These are phyloP conservation scores for Globisporangium cystogenes DNA, from an alignment of 352 stramenopile genomes.

Conservation along the genomic window DNA sequence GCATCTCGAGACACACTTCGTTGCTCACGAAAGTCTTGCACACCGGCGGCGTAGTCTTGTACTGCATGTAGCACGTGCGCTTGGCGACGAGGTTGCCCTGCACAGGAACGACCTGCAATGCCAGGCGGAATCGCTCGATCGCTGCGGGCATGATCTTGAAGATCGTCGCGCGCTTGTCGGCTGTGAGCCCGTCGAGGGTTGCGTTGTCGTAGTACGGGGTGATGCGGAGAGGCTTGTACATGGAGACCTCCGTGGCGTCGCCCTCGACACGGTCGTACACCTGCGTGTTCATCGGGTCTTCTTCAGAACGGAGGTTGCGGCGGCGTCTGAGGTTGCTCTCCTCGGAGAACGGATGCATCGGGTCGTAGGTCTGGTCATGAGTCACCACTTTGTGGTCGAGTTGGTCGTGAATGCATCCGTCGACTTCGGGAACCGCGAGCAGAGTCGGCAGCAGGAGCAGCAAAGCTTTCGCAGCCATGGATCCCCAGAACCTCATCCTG, in stretches of 20 bases:
- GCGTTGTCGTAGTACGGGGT: conserved; percentile 58
- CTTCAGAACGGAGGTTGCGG: conserved; percentile 2
- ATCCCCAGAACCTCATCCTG: neutral
- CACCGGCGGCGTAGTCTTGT: conserved; percentile 40
- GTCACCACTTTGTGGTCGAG: conserved; percentile 16
- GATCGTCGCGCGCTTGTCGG: conserved; percentile 30
- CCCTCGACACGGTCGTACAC: conserved; percentile 33
- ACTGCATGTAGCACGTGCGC: conserved; percentile 52
- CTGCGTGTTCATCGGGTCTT: conserved; percentile 20
- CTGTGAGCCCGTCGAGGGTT: conserved; percentile 30
- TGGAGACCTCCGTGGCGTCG: conserved; percentile 8
- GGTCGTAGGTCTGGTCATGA: conserved; percentile 11
- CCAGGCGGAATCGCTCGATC: conserved; percentile 46
- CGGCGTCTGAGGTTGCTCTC: neutral
- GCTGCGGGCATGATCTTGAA: conserved; percentile 61
- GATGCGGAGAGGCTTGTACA: conserved; percentile 55
- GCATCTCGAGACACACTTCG: conserved; percentile 70
- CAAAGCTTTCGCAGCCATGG: neutral
- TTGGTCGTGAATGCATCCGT: conserved; percentile 20
- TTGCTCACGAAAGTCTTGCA: conserved; percentile 48
- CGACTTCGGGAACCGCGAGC: neutral
- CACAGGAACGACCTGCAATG: conserved; percentile 59
- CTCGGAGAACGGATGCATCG: conserved; percentile 13
- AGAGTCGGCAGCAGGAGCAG: conserved; percentile 2
- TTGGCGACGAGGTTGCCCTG: conserved; percentile 55